phyloP scores from a whole-genome alignment of 2,329 filamentous ascomycete genomes.

The Cladosporium sp. region DNA sequence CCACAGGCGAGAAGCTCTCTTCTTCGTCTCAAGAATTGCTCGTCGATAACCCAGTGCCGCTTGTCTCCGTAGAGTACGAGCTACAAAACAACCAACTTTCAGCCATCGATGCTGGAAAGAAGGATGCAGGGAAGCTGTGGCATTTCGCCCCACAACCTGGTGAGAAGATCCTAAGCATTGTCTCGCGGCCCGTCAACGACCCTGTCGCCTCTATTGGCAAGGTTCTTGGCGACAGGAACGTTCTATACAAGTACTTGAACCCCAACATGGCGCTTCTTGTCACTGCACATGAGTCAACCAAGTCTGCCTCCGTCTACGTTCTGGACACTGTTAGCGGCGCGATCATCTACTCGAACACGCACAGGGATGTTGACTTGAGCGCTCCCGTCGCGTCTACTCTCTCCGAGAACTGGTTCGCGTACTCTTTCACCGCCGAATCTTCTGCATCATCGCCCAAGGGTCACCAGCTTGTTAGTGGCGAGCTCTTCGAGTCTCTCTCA shows the following conservation, averaged over 20 bases:
- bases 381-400: slow-evolving; percentile 76
- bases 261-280: slow-evolving; percentile 79
- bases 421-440: slow-evolving; percentile 66
- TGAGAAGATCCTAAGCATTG: slow-evolving; percentile 68
- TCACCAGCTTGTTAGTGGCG: slow-evolving; percentile 80
- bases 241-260: slow-evolving; percentile 96
- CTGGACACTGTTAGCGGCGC: slow-evolving; percentile 84
- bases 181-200: slow-evolving; percentile 71
- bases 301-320: slow-evolving; percentile 70
- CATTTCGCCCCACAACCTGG: slow-evolving; percentile 66
- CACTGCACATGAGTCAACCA: slow-evolving; percentile 59
- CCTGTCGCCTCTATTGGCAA: slow-evolving; percentile 93
- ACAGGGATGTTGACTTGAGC: slow-evolving; percentile 70
- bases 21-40: slow-evolving; percentile 8
- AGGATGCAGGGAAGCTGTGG: slow-evolving; percentile 55
- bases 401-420: slow-evolving; percentile 94
- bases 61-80: slow-evolving; percentile 28
- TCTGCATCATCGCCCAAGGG: slow-evolving; percentile 65
- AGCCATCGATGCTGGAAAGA: slow-evolving; percentile 24
- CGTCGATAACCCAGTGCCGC: slow-evolving; percentile 18
- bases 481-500: slow-evolving; percentile 83
- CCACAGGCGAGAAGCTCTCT: slow-evolving; percentile 31
- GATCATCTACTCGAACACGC: slow-evolving; percentile 69
- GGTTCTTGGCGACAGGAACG: slow-evolving; percentile 86
- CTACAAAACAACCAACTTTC: slow-evolving; percentile 30